phyloP scores from a whole-genome alignment of 129 eudicot genomes.

The Apium graveolens region DNA sequence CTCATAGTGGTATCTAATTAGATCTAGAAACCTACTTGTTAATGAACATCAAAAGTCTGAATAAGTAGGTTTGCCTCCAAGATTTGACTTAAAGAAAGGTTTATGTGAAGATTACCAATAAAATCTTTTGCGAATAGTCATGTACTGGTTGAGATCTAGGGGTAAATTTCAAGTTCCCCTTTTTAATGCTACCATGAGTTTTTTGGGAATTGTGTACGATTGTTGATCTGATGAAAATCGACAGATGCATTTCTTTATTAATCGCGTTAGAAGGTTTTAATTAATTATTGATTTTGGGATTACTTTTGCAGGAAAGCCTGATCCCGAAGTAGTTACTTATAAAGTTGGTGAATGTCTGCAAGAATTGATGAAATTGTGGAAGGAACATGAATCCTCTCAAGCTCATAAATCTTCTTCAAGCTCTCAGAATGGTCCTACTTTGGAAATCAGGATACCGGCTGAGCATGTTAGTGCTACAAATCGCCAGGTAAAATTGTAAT shows the following conservation, averaged over 20 bases:
- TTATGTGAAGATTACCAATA: not conserved
- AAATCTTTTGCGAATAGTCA: not conserved
- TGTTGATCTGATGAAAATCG: not conserved
- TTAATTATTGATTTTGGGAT: not conserved
- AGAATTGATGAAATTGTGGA: conserved; percentile 76
- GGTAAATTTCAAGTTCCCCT: conserved; percentile 1
- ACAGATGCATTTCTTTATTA: not conserved
- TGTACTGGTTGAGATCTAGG: not conserved
- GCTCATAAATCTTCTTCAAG: conserved; percentile 41
- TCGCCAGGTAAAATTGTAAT: conserved; percentile 60
- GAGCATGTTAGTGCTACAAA: conserved; percentile 96
- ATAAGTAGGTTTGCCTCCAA: not conserved
- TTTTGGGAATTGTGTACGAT: not conserved
- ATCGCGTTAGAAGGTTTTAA: no score
- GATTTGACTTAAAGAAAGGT: not conserved
- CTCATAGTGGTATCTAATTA: not conserved
- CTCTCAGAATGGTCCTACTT: conserved; percentile 62
- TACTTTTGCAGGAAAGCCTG: conserved; percentile 36
- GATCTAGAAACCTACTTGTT: not conserved
- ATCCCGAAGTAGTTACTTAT: conserved; percentile 55
- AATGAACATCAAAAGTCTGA: not conserved
- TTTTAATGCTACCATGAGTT: not conserved
- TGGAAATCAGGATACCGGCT: conserved; percentile 88
- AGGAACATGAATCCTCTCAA: conserved; percentile 56
- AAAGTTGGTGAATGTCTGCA: conserved; percentile 97